phyloP scores from a whole-genome alignment of 495 filamentous ascomycete species.

The Cercophora sp. region DNA sequence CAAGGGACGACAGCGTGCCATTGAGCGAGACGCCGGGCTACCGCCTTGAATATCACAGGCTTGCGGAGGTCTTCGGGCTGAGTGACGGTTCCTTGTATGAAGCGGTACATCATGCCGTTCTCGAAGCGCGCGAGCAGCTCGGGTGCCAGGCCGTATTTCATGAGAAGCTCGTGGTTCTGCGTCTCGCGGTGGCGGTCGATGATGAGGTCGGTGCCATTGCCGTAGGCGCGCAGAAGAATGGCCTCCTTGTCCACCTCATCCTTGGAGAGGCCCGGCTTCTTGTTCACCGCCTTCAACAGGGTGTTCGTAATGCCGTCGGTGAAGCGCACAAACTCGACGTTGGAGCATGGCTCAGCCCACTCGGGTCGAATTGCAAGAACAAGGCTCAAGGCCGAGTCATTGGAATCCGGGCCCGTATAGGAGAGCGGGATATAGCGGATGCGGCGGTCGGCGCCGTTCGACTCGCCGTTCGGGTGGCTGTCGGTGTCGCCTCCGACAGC shows the following conservation, averaged over 20 bases:
- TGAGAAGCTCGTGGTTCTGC: slow-evolving; percentile 64
- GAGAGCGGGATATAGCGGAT: slow-evolving; percentile 63
- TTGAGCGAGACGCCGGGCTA: slow-evolving; percentile 77
- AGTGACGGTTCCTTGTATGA: slow-evolving; percentile 75
- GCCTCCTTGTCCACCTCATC: slow-evolving; percentile 81
- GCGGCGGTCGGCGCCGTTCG: slow-evolving; percentile 25
- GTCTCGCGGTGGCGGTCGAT: slow-evolving; percentile 92
- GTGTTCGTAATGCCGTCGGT: slow-evolving; percentile 99
- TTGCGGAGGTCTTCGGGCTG: slow-evolving; percentile 72
- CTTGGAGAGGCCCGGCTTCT: slow-evolving; percentile 67
- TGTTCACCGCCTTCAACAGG: slow-evolving; percentile 82
- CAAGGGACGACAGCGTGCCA: slow-evolving; percentile 86
- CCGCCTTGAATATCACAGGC: slow-evolving; percentile 69
- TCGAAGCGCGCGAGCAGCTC: slow-evolving; percentile 86
- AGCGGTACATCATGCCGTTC: slow-evolving; percentile 94
- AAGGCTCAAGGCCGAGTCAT: slow-evolving; percentile 71
- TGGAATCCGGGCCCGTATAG: slow-evolving; percentile 70
- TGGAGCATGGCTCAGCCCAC: slow-evolving; percentile 70
- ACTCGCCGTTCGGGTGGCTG: slow-evolving; percentile 16
- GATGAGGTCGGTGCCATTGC: slow-evolving; percentile 86
- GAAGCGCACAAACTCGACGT: slow-evolving; percentile 85
- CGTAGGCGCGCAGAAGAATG: slow-evolving; percentile 89
- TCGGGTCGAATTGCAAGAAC: slow-evolving; percentile 76
- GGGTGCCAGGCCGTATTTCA: slow-evolving; percentile 76
- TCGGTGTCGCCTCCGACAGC: slow-evolving; percentile 25